phyloP scores from a whole-genome alignment of 192 early-diverging fungal genomes.

The Coemansia erecta region DNA sequence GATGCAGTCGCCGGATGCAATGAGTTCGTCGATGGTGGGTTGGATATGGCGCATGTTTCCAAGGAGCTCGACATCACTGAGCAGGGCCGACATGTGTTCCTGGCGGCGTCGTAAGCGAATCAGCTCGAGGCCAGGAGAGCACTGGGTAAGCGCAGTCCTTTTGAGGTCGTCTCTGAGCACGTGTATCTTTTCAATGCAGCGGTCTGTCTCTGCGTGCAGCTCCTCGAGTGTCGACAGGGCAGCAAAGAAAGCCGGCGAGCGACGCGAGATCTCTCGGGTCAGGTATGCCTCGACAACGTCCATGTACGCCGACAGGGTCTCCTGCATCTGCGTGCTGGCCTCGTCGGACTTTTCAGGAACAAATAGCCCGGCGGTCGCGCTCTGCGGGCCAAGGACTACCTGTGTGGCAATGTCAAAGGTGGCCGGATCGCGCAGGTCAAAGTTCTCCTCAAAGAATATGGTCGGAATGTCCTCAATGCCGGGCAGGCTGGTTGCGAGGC shows the following conservation, averaged over 20 bases:
- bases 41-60: constrained; percentile 74
- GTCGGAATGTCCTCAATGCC: constrained; percentile 80
- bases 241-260: constrained; percentile 95
- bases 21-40: constrained; percentile 78
- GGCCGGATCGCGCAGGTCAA: constrained; percentile 87
- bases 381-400: constrained; percentile 70
- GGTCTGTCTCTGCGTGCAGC: constrained; percentile 86
- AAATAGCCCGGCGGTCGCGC: constrained; percentile 36
- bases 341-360: constrained; percentile 52
- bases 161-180: constrained; percentile 69
- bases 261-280: constrained; percentile 88
- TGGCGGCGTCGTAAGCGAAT: constrained; percentile 75
- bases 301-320: constrained; percentile 83
- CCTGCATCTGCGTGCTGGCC: constrained; percentile 76
- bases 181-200: constrained; percentile 87
- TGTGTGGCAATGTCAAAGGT: constrained; percentile 75
- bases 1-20: constrained; percentile 80
- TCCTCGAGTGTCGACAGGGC: constrained; percentile 91
- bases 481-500: constrained; percentile 50
- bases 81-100: constrained; percentile 67
- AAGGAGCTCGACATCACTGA: constrained; percentile 70
- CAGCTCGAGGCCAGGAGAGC: constrained; percentile 78
- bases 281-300: constrained; percentile 95
- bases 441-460: constrained; percentile 81
- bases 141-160: constrained; percentile 60